Evolutionary conservation across 495 filamentous ascomycete genomes (phyloP), one percentile per base, ranked within the genome.

Genomic region (Xylaria intraflava): DNA sequence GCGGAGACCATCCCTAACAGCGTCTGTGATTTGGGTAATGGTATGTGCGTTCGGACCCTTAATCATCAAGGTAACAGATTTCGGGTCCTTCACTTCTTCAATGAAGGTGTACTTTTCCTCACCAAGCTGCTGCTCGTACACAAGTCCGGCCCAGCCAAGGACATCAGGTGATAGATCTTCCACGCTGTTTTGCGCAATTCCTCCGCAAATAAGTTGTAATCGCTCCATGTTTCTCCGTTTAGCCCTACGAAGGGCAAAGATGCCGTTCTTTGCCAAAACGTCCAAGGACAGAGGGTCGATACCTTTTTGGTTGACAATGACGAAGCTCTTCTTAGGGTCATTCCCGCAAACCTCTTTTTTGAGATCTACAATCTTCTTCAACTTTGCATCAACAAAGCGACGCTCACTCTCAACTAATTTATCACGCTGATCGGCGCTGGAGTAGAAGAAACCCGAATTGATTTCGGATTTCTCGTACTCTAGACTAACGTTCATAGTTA

Each of bases 381-480:
- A 70, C 76, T 99, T 99, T 49, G 93, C 84, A 67, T 99, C 93
- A 30, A 99, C 90, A 61, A 96, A 96, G 55, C 87, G 80, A 53
- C 93, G 86, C 71, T 99, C 93, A 64, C 89, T 95, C 74, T 97
- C 94, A 14, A 99, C 93, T 40, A 99, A 79, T 75, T 96, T 97
- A 55, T 97, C 93, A 49, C 93, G 80, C 73, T 99, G 93, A 48
- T 95, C 89, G 29, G 93, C 93, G 61, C 84, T 93, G 6, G 89
- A 95, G 75, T 99, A 99, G 77, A 95, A 99, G 79, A 99, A 99
- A 43, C 90, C 85, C 23, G 91, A 96, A 77, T 99, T 99, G 70
- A 99, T 93, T 72, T 99, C 93, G 0, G 90, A 90, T 75, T 99
- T 99, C 72, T 99, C 93, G 64, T 97, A 99, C 69, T 99, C 93